Percentiles rank a stretch among this genome's conserved stretches.
Evolutionary conservation across 208 protist genomes (phyloP).

Genomic region (Acanthamoeba royreba): DNA sequence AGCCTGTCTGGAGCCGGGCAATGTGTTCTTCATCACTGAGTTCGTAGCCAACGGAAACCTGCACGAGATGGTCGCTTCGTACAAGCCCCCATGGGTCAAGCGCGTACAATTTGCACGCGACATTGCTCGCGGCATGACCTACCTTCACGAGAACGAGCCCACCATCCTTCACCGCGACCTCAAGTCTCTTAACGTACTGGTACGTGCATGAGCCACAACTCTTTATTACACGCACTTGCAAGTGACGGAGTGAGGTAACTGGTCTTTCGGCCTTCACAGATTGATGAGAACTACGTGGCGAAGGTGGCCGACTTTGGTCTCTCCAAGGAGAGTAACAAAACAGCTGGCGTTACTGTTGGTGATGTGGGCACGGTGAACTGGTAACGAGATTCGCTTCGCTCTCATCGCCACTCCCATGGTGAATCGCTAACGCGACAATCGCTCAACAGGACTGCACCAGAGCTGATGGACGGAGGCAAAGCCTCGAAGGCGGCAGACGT

Average conservation of each 20-base stretch:
- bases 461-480: neutral
- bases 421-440: too few relatives aligned
- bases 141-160: conserved; percentile 58
- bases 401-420: too few relatives aligned
- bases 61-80: neutral
- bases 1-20: neutral
- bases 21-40: conserved; percentile 34
- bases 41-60: conserved; percentile 23
- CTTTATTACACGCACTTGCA: too few relatives aligned
- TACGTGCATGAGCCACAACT: too few relatives aligned
- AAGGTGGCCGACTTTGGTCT: neutral
- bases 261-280: too few relatives aligned
- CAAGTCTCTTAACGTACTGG: conserved; percentile 63
- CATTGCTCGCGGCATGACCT: conserved; percentile 58
- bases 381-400: neutral
- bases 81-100: neutral
- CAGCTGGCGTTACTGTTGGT: neutral
- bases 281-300: neutral
- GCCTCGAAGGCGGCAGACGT: conserved; percentile 7
- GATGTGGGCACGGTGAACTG: conserved; percentile 2
- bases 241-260: too few relatives aligned
- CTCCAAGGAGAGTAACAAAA: conserved; percentile 13
- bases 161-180: conserved; percentile 65
- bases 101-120: conserved; percentile 53
- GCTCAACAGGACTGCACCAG: conserved; percentile 4